Base-by-base conservation (phyloP, 257 asterid genomes). In the Gynochthodes officinalis region DNA sequence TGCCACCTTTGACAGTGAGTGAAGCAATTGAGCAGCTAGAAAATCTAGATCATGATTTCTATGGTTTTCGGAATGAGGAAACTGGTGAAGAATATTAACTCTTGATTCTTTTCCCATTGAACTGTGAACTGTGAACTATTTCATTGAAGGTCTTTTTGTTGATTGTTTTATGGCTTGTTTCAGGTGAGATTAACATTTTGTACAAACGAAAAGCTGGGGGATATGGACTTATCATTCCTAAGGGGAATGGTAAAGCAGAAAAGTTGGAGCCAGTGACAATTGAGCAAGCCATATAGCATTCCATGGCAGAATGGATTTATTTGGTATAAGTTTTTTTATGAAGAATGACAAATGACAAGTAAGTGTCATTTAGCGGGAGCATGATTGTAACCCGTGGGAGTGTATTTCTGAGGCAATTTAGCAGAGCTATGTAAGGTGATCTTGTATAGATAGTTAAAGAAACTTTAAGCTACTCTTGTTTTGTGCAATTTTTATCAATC, bases 11-110 rank as follows among this genome's bases (percentile, higher is more conserved):
- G 82, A 88, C 92, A 33, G 86, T 90, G 21, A 69, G 60, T 42
- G 99, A 92, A 88, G 99, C 99, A 35, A 85, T 94, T n/a, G 90
- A 84, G 88, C 98, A 94, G 89, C 86, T 94, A 73, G 97, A 93
- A 72, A 89, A 87, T 75, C 84, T 93, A 5, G 91, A 91, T 78
- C 98, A 93, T 21, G 96, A 93, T 84, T 93, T 93, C 86, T 93
- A 88, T 75, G 96, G 93, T 54, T 93, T 93, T 50, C 89, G 93
- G 68, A 93, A 93, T 37, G 97, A 91, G 81, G 96, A 88, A 79
- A 88, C 97, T 23, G 96, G 98, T 91, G 74, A 52, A 30, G 46
- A 33, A 61, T 27, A 0, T 50, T 21, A 35, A 7, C 44, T 69
- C 37, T 54, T 48, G 39, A 6, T 28, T 15, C n/a, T 39, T 10